Base-by-base conservation (phyloP, 768 basidiomycete species). In the Chalciporus chontae region DNA sequence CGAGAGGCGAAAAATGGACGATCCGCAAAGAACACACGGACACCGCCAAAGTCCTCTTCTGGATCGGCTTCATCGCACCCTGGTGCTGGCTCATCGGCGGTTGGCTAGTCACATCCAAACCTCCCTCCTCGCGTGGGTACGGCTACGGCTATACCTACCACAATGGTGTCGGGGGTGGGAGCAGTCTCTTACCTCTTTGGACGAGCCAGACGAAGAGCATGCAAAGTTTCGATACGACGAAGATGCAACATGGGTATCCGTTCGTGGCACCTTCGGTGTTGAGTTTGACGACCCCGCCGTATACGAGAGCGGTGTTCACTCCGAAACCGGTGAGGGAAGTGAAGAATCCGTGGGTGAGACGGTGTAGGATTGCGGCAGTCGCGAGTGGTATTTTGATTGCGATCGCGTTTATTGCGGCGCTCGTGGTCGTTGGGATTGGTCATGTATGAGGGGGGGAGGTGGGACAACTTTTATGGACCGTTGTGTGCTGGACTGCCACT, bases 51-150 rank as follows among this genome's bases (percentile, higher is more conserved):
- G 76, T 83, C 63, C 69, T 86, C n/a, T 89, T 89, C 68, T 88
- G 84, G 83, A 49, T 83, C 0, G 87, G 87, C 3, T 89, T 89
- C 57, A 49, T 87, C 41, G 83, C 77, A 40, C 87, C 87, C 0
- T 79, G 84, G 66, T 76, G 87, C 45, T 89, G 87, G 87, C 74
- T 89, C 40, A 73, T 88, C 13, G 87, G 86, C 0, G 87, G 87
- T 4, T 89, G 87, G 87, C 77, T 85, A 50, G 69, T 81, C 48
- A 8, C 58, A 2, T 19, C 52, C 42, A 51, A 53, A 14, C 24
- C 52, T 5, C 37, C 34, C 34, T 32, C 41, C 4, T 17, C 50
- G 61, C 72, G 54, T 3, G 42, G 13, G 11, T 18, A 65, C 8
- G 19, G 24, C 13, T 5, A 48, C 0, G 18, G 52, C 15, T 38